Evolutionary conservation across 2,329 filamentous ascomycete species (phyloP), one percentile per base, ranked within the genome.

Genomic region (Hypoxylon sp.): DNA sequence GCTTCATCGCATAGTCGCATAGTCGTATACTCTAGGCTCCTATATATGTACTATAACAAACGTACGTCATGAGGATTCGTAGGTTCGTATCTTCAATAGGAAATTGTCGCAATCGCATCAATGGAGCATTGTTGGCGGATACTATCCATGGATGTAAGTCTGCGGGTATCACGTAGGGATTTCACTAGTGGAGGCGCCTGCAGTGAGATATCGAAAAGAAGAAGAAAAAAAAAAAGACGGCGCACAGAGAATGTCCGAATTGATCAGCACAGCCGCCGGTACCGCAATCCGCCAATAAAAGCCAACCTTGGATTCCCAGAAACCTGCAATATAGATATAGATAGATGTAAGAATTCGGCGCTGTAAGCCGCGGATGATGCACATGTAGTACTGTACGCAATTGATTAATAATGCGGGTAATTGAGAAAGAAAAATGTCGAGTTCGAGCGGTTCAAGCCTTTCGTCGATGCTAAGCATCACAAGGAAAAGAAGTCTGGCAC

Each of bases 351-450:
- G 21, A 53, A 46, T 62, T 31, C 31, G 13, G 35, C 37, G 6
- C 32, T 8, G 32, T 65, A 46, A 19, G n/a, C 66, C 55, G 27
- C 13, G 21, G 21, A 31, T 56, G 51, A 24, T 51, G 35, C 48
- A 59, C 39, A 55, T 17, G 39, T 10, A 21, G 17, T 21, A 7
- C 17, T 44, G 54, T 48, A 56, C 48, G 21, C 13, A 19, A 57
- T 52, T 46, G 62, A 69, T 69, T 66, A 66, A 60, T 60, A 60
- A 69, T 66, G 17, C 17, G 42, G 50, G 11, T 29, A 24, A 48
- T 47, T 53, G n/a, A 39, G 15, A 31, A 5, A 27, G 24, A 27
- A 4, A 55, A 53, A 37, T 24, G 32, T 68, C 51, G 32, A 56
- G 65, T 63, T 60, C 61, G 52, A 68, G 5, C 37, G 29, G 19